Base-by-base conservation (phyloP, 2,329 filamentous ascomycete species). In the Samsoniella hepiali region DNA sequence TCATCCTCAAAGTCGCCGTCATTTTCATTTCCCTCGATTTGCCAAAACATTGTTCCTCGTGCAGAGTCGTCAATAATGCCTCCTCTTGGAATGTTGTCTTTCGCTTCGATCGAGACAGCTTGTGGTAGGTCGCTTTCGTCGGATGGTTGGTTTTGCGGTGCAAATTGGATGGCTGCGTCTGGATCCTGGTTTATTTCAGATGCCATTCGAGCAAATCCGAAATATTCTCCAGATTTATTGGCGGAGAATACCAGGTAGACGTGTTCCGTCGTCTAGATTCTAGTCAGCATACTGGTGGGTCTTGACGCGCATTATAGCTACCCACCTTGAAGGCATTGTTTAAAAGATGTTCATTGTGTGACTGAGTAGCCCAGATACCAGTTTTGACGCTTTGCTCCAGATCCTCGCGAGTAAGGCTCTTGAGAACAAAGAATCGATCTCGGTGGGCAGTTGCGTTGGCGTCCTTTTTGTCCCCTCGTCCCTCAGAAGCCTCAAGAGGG, bases 201-300 rank as follows among this genome's bases (percentile, higher is more conserved):
- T 10, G 82, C 80, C 94, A 98, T 98, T 44, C 90, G 87, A 27
- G 93, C 94, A 72, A 96, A 97, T 27, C 94, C 94, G 76, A 95
- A 97, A 72, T 97, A 98, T 75, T 97, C 94, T 13, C 94, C 94
- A 0, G 94, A 97, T 72, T 97, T 97, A 76, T 98, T 98, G 13
- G 94, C 94, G 1, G 94, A 98, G 74, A 98, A 98, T 15, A 98
- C 86, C 36, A 98, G 81, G 71, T 93, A 97, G 1, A 98, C 93
- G 70, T 90, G 91, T 60, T 96, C 91, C 15, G 88, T 86, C 10
- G 82, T 80, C 93, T 96, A 65, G 5, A 49, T n/a, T 10, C 22
- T 45, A 32, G 50, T 47, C 7, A 59, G 57, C 7, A 40, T 5
- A 13, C 17, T 1, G 31, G 22, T 8, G 32, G 3, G 8, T 36